A percentile compares a stretch with the other conserved stretches of the same genome.
These are phyloP conservation scores for Trichoderma erinaceum DNA, from an alignment of 495 filamentous ascomycete genomes.

Conservation along the genomic window DNA sequence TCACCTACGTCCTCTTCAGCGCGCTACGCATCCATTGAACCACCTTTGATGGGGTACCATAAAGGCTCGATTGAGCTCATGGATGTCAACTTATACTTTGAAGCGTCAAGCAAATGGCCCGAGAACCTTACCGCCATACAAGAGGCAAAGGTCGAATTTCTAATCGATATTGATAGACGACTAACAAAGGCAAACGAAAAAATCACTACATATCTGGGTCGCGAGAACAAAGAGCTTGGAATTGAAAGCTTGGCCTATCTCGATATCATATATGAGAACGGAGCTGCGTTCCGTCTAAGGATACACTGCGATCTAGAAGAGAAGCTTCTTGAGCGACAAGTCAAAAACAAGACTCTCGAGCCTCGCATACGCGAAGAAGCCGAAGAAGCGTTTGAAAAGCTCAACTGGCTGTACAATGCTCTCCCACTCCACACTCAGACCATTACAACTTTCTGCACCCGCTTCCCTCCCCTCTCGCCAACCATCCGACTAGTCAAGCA, in stretches of 20 bases:
- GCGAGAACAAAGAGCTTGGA: conserved; percentile 65
- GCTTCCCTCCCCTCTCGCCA: conserved; percentile 73
- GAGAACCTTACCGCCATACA: conserved; percentile 87
- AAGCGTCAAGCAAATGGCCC: conserved; percentile 90
- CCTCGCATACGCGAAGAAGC: conserved; percentile 58
- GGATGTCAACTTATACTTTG: conserved; percentile 80
- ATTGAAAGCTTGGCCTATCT: conserved; percentile 76
- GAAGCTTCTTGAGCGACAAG: conserved; percentile 64
- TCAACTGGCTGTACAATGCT: conserved; percentile 65
- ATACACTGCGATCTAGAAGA: conserved; percentile 82
- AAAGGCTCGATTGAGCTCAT: conserved; percentile 34
- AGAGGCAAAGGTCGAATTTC: conserved; percentile 85
- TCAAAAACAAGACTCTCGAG: conserved; percentile 64
- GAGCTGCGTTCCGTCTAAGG: conserved; percentile 60
- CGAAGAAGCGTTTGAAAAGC: conserved; percentile 58
- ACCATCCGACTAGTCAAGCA: conserved; percentile 82
- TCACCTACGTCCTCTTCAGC: conserved; percentile 63
- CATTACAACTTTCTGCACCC: conserved; percentile 69
- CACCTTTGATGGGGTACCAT: conserved; percentile 36
- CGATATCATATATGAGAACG: conserved; percentile 63
- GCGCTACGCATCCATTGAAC: conserved; percentile 61
- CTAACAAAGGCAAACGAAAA: conserved; percentile 50
- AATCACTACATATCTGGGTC: conserved; percentile 59
- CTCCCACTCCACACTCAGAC: conserved; percentile 73
- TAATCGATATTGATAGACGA: conserved; percentile 71